Conservation (phyloP, 495 filamentous ascomycete species). For the Penicillium ochrochloron region DNA sequence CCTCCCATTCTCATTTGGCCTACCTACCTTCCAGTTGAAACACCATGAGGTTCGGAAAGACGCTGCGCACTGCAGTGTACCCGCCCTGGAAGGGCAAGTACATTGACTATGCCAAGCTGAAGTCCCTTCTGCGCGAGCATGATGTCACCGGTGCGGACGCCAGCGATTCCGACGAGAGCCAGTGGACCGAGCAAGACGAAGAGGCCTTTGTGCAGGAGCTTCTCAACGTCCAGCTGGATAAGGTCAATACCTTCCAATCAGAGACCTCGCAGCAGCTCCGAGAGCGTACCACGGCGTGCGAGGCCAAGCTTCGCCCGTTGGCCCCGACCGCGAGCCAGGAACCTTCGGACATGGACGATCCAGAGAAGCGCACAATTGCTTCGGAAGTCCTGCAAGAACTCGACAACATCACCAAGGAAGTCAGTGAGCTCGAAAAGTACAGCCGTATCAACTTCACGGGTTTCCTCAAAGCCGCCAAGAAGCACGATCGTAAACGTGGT, state of each 20-base stretch:
- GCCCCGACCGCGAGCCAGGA: slow-evolving; percentile 39
- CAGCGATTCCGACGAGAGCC: slow-evolving; percentile 53
- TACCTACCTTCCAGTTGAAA: slow-evolving; percentile 9
- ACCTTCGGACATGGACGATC: slow-evolving; percentile 36
- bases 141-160: slow-evolving; percentile 55
- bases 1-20: slow-evolving; percentile 12
- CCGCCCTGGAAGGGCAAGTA: slow-evolving; percentile 90
- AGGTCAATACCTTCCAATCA: slow-evolving; percentile 88
- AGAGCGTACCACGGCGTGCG: slow-evolving; percentile 64
- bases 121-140: slow-evolving; percentile 78
- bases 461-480: slow-evolving; percentile 97
- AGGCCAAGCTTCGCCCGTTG: slow-evolving; percentile 54
- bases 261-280: slow-evolving; percentile 73
- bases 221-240: slow-evolving; percentile 91
- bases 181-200: slow-evolving; percentile 97
- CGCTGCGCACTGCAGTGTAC: slow-evolving; percentile 77
- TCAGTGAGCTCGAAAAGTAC: slow-evolving; percentile 92
- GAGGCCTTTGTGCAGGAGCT: slow-evolving; percentile 91
- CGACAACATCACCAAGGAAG: slow-evolving; percentile 84
- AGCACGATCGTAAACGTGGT: slow-evolving; percentile 91
- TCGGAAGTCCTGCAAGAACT: slow-evolving; percentile 77
- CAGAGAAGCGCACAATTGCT: slow-evolving; percentile 57
- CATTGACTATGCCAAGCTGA: slow-evolving; percentile 93
- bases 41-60: slow-evolving; percentile 91
- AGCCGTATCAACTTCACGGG: slow-evolving; percentile 96